A percentile compares a stretch with the other conserved stretches of the same genome.
Evolutionary conservation across 208 protist species (phyloP).

Genomic region (Crithidia mellificae): DNA sequence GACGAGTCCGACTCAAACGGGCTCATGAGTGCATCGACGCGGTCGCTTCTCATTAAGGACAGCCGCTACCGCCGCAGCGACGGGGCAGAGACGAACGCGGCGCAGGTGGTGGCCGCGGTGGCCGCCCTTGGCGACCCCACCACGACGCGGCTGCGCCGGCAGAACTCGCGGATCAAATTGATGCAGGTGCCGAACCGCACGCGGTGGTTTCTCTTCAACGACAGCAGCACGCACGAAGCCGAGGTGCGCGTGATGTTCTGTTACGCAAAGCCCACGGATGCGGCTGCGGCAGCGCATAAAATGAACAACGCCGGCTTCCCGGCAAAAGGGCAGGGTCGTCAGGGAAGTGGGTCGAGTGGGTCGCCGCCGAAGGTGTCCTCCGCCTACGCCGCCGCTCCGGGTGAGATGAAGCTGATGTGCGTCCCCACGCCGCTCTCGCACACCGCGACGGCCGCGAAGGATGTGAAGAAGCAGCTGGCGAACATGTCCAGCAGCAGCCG

Average conservation of each 20-base stretch:
- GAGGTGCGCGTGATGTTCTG: slow-evolving; percentile 45
- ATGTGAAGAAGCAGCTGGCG: slow-evolving; percentile 17
- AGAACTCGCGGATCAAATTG: slow-evolving; percentile 26
- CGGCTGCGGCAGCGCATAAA: background rate
- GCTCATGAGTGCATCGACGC: background rate
- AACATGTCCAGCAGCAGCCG: slow-evolving; percentile 24
- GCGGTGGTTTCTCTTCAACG: slow-evolving; percentile 63
- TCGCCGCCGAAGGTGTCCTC: background rate
- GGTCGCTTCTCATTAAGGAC: slow-evolving; percentile 37
- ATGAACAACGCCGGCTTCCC: background rate
- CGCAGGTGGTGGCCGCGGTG: background rate
- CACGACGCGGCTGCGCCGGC: slow-evolving; percentile 22
- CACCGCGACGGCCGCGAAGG: slow-evolving; percentile 2
- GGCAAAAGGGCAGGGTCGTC: background rate
- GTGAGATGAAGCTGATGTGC: slow-evolving; percentile 31
- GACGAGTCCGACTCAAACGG: background rate
- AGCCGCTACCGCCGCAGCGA: slow-evolving; percentile 29
- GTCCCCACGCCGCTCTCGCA: slow-evolving; percentile 28
- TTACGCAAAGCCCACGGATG: slow-evolving; percentile 1
- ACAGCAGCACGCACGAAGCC: slow-evolving; percentile 54
- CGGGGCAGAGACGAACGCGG: background rate
- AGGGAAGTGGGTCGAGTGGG: background rate
- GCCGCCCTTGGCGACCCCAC: background rate
- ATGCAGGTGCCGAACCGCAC: slow-evolving; percentile 34
- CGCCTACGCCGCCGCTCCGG: background rate